A percentile compares a stretch with the other conserved stretches of the same genome.
These are phyloP conservation scores for Amylocarpus encephaloides DNA, from an alignment of 2,329 filamentous ascomycete species.

Conservation along the genomic window DNA sequence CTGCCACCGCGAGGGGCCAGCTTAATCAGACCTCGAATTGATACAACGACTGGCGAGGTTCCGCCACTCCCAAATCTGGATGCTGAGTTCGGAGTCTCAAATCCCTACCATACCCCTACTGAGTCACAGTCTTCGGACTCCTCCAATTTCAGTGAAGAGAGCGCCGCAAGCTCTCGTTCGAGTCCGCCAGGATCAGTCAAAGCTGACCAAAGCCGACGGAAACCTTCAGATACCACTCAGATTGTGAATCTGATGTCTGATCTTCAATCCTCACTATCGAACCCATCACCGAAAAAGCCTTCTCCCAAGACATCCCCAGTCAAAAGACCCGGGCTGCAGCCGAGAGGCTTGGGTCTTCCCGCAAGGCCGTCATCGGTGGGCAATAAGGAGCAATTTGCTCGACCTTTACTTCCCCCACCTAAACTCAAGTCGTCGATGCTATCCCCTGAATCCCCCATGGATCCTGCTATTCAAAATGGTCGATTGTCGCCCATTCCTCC, in stretches of 20 bases:
- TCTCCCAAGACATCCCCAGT: conserved; percentile 28
- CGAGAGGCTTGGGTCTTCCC: conserved; percentile 13
- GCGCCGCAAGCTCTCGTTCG: conserved; percentile 56
- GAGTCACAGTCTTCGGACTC: conserved; percentile 60
- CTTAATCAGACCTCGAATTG: conserved; percentile 22
- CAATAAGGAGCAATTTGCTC: conserved; percentile 14
- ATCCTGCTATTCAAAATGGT: conserved; percentile 38
- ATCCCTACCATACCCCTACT: conserved; percentile 58
- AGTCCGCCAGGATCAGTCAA: conserved; percentile 44
- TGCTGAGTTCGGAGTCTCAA: conserved; percentile 53
- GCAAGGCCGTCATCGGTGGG: conserved; percentile 26
- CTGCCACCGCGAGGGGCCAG: conserved; percentile 29
- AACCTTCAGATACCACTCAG: conserved; percentile 34
- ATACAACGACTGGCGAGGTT: conserved; percentile 17
- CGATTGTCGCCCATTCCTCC: conserved; percentile 31
- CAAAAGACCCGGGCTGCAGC: background rate
- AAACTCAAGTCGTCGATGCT: conserved; percentile 14
- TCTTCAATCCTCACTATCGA: conserved; percentile 45
- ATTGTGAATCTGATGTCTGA: conserved; percentile 51
- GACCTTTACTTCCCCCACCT: conserved; percentile 10
- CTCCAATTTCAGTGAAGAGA: conserved; percentile 53
- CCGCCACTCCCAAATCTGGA: conserved; percentile 41
- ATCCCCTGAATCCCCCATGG: conserved; percentile 40
- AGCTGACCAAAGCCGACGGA: conserved; percentile 30
- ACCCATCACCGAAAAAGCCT: conserved; percentile 31